A percentile compares a stretch with the other conserved stretches of the same genome.
Evolutionary conservation across 495 filamentous ascomycete genomes (phyloP).

Genomic region (Neurospora tetraspora): DNA sequence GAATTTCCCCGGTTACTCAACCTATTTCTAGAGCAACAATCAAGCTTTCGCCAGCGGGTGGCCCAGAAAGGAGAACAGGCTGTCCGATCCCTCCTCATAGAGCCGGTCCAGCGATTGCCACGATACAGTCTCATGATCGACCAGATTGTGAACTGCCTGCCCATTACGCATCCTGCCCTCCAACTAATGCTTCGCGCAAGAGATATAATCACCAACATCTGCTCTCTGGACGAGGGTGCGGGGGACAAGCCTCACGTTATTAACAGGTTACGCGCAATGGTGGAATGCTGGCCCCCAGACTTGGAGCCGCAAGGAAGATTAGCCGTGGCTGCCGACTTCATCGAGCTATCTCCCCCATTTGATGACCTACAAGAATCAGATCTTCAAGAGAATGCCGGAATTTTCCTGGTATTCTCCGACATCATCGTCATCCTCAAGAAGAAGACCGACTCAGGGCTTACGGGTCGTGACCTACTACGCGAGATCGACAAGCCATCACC

Average conservation of each 20-base stretch:
- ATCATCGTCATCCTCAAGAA: constrained; percentile 69
- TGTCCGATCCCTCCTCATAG: constrained; percentile 85
- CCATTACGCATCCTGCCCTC: constrained; percentile 72
- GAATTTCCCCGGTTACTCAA: constrained; percentile 74
- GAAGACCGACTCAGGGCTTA: constrained; percentile 44
- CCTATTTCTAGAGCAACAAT: constrained; percentile 61
- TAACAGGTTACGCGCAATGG: constrained; percentile 60
- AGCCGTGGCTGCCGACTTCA: constrained; percentile 74
- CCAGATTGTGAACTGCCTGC: constrained; percentile 77
- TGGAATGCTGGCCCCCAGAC: constrained; percentile 69
- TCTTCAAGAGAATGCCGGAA: constrained; percentile 42
- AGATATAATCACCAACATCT: constrained; percentile 90
- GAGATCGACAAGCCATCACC: constrained; percentile 71
- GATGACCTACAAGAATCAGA: constrained; percentile 4
- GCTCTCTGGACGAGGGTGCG: constrained; percentile 65
- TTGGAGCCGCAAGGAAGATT: constrained; percentile 67
- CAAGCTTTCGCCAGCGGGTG: constrained; percentile 68
- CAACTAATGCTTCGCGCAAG: constrained; percentile 71
- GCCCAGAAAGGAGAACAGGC: constrained; percentile 83
- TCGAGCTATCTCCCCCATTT: constrained; percentile 70
- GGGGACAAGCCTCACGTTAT: constrained; percentile 60
- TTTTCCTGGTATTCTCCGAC: constrained; percentile 80
- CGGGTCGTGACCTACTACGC: constrained; percentile 67
- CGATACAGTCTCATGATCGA: constrained; percentile 95
- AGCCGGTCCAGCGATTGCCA: constrained; percentile 89